A percentile compares a stretch with the other conserved stretches of the same genome.
phyloP scores from a whole-genome alignment of 768 basidiomycete genomes.

The Podaxis sp. region DNA sequence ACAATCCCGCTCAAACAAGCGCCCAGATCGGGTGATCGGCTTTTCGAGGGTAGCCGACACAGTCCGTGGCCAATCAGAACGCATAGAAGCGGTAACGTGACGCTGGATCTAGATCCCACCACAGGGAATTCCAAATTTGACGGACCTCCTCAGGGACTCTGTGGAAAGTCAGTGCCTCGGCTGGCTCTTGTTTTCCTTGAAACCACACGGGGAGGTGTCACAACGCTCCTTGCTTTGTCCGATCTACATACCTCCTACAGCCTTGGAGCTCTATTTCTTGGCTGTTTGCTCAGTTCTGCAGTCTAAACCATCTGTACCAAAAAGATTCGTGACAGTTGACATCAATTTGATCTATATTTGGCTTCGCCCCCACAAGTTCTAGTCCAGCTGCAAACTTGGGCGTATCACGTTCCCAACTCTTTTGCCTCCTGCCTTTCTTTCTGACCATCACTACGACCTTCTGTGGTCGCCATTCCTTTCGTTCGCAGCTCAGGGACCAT shows the following conservation, averaged over 20 bases:
- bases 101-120: not conserved
- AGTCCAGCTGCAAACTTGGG: not conserved
- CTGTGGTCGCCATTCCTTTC: constrained; percentile 30
- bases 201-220: not conserved
- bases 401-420: not conserved
- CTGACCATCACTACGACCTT: constrained; percentile 3
- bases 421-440: not conserved
- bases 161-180: not conserved
- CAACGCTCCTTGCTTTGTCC: not conserved
- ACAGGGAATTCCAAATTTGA: not conserved
- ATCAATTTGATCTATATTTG: constrained; percentile 10
- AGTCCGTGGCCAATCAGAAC: not conserved
- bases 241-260: not conserved
- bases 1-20: not conserved
- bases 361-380: constrained; percentile 4
- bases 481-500: constrained; percentile 17
- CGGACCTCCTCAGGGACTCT: not conserved
- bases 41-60: not conserved
- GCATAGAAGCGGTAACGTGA: not conserved
- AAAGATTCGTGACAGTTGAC: constrained; percentile 6
- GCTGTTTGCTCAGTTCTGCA: not conserved
- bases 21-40: not conserved
- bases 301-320: not conserved
- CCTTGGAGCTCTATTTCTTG: not conserved
- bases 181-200: not conserved